Base-by-base conservation (phyloP, 805 yeast species). In the Komagataella pastoris region DNA sequence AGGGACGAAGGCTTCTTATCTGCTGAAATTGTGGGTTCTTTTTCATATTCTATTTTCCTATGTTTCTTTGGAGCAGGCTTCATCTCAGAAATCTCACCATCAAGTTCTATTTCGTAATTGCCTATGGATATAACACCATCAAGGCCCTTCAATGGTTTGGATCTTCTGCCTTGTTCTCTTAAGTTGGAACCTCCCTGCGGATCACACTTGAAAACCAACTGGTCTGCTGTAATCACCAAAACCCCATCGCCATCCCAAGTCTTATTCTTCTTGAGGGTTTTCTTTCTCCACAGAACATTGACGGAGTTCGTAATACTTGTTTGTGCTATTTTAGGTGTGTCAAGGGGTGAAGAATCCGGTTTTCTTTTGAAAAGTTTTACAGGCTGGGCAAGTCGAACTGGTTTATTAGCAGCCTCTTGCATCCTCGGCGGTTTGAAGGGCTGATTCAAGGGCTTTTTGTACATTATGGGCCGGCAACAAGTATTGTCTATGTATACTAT, bases 171-270 rank as follows among this genome's bases (percentile, higher is more conserved):
- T 40, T 47, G 54, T 44, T 52, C 55, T 48, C 57, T 61, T 51
- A 57, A 59, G 49, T 58, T 61, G 10, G 54, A 58, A 50, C 60
- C 60, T 19, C 58, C 57, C 17, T 63, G 59, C 21, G 61, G 59
- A 45, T 68, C 74, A 10, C 60, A 56, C 48, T 69, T 64, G 17
- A 73, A 59, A 0, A 66, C 48, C 21, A 52, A 49, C 0, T 62
- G 59, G 2, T 59, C 52, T 1, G 58, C 55, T n/a, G 65, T 60
- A 2, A 73, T 61, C 0, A 66, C 58, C 14, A 84, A 67, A 40
- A 68, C 65, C 0, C 96, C 98, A 67, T 93, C 98, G 2, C 95
- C 96, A 52, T 88, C 95, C 99, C 99, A 93, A 0, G 88, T 81
- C 62, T 90, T 90, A 64, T 89, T 81, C 71, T 91, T 88, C 66